Conservation (phyloP, 495 filamentous ascomycete species). For the Venustampulla echinocandica region DNA sequence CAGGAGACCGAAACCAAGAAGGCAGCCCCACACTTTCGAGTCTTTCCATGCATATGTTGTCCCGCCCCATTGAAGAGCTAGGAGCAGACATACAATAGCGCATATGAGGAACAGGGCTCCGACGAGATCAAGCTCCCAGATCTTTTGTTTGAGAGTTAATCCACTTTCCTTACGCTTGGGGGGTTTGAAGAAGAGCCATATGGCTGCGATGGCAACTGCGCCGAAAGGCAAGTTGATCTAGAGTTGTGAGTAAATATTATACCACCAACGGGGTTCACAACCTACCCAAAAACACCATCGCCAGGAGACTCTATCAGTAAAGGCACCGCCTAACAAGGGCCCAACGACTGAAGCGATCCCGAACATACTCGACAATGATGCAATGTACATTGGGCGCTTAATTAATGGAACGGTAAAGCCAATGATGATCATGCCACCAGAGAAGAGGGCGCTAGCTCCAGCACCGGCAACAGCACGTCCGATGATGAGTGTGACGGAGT, state of each 20-base stretch:
- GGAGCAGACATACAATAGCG: slow-evolving; percentile 36
- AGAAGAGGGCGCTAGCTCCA: slow-evolving; percentile 45
- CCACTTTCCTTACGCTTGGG: slow-evolving; percentile 29
- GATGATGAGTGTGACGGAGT: slow-evolving; percentile 52
- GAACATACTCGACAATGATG: slow-evolving; percentile 63
- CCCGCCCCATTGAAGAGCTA: slow-evolving; percentile 48
- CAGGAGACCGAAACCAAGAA: slow-evolving; percentile 38
- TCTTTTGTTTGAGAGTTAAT: slow-evolving; percentile 34
- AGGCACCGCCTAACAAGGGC: slow-evolving; percentile 52
- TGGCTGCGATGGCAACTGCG: slow-evolving; percentile 34
- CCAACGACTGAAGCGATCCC: slow-evolving; percentile 30
- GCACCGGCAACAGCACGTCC: slow-evolving; percentile 55
- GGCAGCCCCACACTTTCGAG: slow-evolving; percentile 18
- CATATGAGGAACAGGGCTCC: slow-evolving; percentile 30
- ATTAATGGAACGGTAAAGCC: slow-evolving; percentile 51
- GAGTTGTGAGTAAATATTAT: not conserved
- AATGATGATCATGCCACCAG: slow-evolving; percentile 28
- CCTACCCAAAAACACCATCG: slow-evolving; percentile 25
- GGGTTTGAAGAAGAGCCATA: slow-evolving; percentile 40
- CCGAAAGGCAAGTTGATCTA: slow-evolving; percentile 57
- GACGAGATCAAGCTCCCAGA: slow-evolving; percentile 19
- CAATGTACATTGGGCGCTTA: slow-evolving; percentile 62
- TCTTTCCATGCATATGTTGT: slow-evolving; percentile 37
- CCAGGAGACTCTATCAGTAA: slow-evolving; percentile 36
- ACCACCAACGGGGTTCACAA: not conserved